These are phyloP conservation scores for Ashbya aceris DNA, from an alignment of 1,139 yeast species.

Conservation along the genomic window DNA sequence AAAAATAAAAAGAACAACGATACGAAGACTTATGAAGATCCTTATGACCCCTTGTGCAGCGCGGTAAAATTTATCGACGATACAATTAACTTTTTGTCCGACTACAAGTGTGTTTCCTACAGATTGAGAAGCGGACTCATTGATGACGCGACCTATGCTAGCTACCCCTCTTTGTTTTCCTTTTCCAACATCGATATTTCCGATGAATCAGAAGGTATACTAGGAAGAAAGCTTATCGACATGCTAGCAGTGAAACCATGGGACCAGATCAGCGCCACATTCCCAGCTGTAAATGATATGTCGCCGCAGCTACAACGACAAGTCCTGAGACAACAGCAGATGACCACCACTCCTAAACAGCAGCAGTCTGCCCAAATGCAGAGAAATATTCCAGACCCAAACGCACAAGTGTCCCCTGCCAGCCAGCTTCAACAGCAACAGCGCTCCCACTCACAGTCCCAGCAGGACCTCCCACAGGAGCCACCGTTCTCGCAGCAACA, in stretches of 20 bases:
- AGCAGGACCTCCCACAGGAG: slow-evolving; percentile 5
- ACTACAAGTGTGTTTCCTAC: slow-evolving; percentile 26
- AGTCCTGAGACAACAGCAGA: slow-evolving; percentile 19
- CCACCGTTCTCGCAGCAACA: slow-evolving; percentile 7
- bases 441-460: slow-evolving; percentile 10
- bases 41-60: slow-evolving; percentile 27
- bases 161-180: slow-evolving; percentile 38
- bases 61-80: slow-evolving; percentile 33
- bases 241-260: slow-evolving; percentile 28
- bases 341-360: slow-evolving; percentile 13
- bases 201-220: slow-evolving; percentile 22
- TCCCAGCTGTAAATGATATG: slow-evolving; percentile 17
- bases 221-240: slow-evolving; percentile 28
- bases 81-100: slow-evolving; percentile 27
- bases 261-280: slow-evolving; percentile 27
- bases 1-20: slow-evolving; percentile 20
- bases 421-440: slow-evolving; percentile 13
- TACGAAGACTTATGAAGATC: slow-evolving; percentile 24
- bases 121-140: slow-evolving; percentile 32
- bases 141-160: slow-evolving; percentile 29
- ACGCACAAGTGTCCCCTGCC: slow-evolving; percentile 9
- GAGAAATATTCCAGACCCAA: slow-evolving; percentile 13
- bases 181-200: slow-evolving; percentile 28
- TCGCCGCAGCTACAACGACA: slow-evolving; percentile 20
- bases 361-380: slow-evolving; percentile 17